Base-by-base conservation (phyloP, 2,329 filamentous ascomycete species). In the Fusarium coicis region DNA sequence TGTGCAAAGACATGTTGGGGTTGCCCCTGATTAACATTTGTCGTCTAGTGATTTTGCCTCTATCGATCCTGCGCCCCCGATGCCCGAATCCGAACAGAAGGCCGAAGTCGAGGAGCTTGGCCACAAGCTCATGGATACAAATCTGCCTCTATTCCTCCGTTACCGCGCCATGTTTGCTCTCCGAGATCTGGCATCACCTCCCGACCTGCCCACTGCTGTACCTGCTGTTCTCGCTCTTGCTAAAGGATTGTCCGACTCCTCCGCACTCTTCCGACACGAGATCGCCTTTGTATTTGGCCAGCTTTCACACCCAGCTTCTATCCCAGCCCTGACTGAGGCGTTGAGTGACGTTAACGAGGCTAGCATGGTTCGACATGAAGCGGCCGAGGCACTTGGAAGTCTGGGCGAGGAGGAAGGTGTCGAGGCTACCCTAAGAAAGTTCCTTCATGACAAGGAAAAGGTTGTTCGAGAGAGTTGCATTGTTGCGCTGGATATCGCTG, bases 111-210 rank as follows among this genome's bases (percentile, higher is more conserved):
- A 92, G 39, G 90, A 93, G 63, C 88, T 99, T 39, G 92, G 93
- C 79, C 88, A 89, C 79, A 90, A 89, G 30, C 87, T 99, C 60
- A 91, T 98, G 82, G 92, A 98, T 82, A 92, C 92, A 10, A 88
- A 85, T 10, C 85, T 92, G 54, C 93, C 95, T 30, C 89, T 99
- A 18, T 99, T 99, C 87, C 86, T 94, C 80, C 92, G 96, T 80
- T 99, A 99, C 85, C 91, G 96, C 79, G 96, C 96, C 81, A 99
- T 99, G 96, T 99, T 99, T 80, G 93, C 94, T 66, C 91, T 99
- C 58, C 93, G 96, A 79, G 96, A 99, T 83, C 91, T 99, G 58
- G 95, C 95, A 28, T 98, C 95, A 8, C 96, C 96, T 21, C 95
- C 96, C 15, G 93, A 97, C 79, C 91, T 97, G 47, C 93, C 95